Percentiles rank a stretch among this genome's conserved stretches.
Conservation (phyloP, 495 filamentous ascomycete species). For the Trichoderma orchidacearum region DNA sequence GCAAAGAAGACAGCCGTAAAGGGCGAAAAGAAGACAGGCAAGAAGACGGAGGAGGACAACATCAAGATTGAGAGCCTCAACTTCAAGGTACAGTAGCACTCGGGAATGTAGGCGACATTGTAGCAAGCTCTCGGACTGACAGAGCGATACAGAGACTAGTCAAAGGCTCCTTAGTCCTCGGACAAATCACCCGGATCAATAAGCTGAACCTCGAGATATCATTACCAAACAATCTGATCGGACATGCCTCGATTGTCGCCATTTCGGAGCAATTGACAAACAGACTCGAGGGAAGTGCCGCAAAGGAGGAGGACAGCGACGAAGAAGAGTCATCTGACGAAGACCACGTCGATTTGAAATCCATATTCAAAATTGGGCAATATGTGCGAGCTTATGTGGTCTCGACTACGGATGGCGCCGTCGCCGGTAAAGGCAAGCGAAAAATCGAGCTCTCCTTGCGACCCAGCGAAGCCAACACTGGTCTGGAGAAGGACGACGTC, state of each 20-base stretch:
- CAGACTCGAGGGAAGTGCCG: slow-evolving; percentile 47
- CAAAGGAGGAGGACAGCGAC: slow-evolving; percentile 40
- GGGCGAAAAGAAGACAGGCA: slow-evolving; percentile 32
- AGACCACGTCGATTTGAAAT: slow-evolving; percentile 52
- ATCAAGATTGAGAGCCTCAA: slow-evolving; percentile 76
- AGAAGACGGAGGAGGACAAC: slow-evolving; percentile 29
- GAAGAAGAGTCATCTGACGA: slow-evolving; percentile 31
- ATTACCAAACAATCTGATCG: slow-evolving; percentile 82
- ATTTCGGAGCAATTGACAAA: slow-evolving; percentile 51
- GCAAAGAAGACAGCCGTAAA: slow-evolving; percentile 42
- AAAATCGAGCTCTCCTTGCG: slow-evolving; percentile 75
- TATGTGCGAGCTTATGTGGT: slow-evolving; percentile 78
- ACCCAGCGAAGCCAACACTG: slow-evolving; percentile 60
- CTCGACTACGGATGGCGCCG: slow-evolving; percentile 50
- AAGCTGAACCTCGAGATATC: slow-evolving; percentile 62
- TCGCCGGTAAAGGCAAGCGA: slow-evolving; percentile 51
- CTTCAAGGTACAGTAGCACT: slow-evolving; percentile 54
- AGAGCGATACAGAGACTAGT: slow-evolving; percentile 49
- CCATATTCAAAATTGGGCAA: slow-evolving; percentile 71
- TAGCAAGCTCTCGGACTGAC: slow-evolving; percentile 21
- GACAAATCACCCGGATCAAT: slow-evolving; percentile 73
- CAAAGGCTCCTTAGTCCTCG: slow-evolving; percentile 73
- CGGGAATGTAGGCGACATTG: too few relatives aligned
- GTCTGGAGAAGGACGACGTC: slow-evolving; percentile 54
- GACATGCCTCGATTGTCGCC: slow-evolving; percentile 80